Conservation (phyloP, 2,329 filamentous ascomycete genomes). For the Ascomycota sp. region DNA sequence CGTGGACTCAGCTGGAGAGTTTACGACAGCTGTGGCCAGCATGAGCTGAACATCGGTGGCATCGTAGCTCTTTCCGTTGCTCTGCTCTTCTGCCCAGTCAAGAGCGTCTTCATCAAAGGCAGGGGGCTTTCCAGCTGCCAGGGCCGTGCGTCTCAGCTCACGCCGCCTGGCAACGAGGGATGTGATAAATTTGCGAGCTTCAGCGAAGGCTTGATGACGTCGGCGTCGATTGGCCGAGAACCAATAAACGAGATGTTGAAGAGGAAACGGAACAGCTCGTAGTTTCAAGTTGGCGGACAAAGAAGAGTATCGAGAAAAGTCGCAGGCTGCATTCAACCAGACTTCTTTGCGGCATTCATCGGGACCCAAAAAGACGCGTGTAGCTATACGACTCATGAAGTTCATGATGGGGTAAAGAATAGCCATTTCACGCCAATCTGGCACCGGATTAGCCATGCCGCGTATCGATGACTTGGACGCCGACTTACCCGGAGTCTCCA, state of each 20-base stretch:
- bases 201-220: too few species aligned
- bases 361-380: background rate
- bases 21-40: slow-evolving; percentile 37
- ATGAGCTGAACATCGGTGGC: slow-evolving; percentile 32
- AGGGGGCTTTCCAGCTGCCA: background rate
- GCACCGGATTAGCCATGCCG: background rate
- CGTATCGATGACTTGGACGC: background rate
- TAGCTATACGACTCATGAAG: background rate
- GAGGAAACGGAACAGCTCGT: background rate
- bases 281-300: background rate
- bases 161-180: background rate
- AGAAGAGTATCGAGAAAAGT: background rate
- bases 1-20: slow-evolving; percentile 18
- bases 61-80: background rate
- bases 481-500: background rate
- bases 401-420: background rate
- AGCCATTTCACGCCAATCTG: background rate
- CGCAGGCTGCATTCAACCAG: background rate
- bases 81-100: background rate
- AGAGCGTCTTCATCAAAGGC: background rate
- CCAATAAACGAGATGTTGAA: background rate
- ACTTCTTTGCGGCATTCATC: background rate
- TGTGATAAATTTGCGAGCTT: background rate
- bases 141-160: background rate
- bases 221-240: background rate